Evolutionary conservation across 164 flowering plant species (phyloP), one percentile per base, ranked within the genome.

Genomic region (Chimonanthus salicifolius): DNA sequence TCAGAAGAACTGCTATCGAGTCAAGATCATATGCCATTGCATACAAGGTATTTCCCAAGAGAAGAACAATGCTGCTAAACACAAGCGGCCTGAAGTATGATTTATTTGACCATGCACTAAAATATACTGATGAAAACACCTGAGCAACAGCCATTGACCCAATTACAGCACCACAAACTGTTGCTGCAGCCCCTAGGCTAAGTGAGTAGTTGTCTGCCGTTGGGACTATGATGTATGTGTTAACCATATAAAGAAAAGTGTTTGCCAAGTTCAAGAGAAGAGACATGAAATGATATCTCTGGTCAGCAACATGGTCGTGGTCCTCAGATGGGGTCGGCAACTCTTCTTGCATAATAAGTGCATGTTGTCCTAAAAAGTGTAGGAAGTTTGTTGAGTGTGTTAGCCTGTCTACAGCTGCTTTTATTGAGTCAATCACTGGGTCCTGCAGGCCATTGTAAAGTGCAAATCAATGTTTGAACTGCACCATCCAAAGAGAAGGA

Each of bases 101-200:
- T 74, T 78, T 87, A 77, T 87, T 87, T 70, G 90, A 87, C 90
- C 90, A 87, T 67, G 90, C 90, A 74, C 90, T 87, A 54, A 85
- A 87, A 79, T 87, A 87, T 18, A 87, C 88, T 8, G 90, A 85
- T 64, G 88, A 84, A 73, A 85, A 83, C 74, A 87, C 82, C 76
- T 87, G 90, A 5, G 90, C 87, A 66, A 87, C 86, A 49, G 90
- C 90, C 90, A 87, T 87, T 18, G 88, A 77, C 73, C 90, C 90
- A 78, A 87, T 85, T 51, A 87, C 79, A 58, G 76, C 84, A 64
- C 88, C 90, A 87, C 90, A 87, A 71, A 85, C 84, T 74, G 88
- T 85, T 74, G 88, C 84, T 33, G 90, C 88, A 60, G 87, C 90
- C 79, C 90, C 90, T 72, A 87, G 88, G 68, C 86, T 85, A 71